Evolutionary conservation across 331 rosid species (phyloP).

Genomic region (Malus hybrid): DNA sequence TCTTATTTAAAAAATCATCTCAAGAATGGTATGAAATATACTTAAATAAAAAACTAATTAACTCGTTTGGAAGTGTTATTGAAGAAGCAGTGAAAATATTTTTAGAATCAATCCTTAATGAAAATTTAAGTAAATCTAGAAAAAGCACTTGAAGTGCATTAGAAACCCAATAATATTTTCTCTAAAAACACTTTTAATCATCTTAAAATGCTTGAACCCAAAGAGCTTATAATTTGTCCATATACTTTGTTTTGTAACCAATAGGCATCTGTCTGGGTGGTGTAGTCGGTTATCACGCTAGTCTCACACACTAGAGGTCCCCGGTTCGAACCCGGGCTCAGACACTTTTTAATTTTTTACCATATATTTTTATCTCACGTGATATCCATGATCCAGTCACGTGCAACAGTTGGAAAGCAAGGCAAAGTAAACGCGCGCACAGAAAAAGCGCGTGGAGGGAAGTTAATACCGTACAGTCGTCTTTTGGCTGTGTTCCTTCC

Average conservation of each 20-base stretch:
- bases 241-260: accelerated
- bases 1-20: too few relatives aligned
- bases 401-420: background rate
- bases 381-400: background rate
- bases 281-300: conserved; percentile 73
- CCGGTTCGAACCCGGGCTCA: background rate
- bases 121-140: too few relatives aligned
- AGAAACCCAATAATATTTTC: too few relatives aligned
- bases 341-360: too few relatives aligned
- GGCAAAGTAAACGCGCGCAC: background rate
- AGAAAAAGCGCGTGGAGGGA: background rate
- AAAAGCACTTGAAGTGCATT: too few relatives aligned
- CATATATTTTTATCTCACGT: background rate
- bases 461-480: background rate
- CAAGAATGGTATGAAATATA: too few relatives aligned
- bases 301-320: conserved; percentile 83
- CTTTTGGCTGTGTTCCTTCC: conserved; percentile 32
- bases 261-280: conserved; percentile 2
- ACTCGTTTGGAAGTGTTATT: background rate
- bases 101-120: too few relatives aligned
- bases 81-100: too few relatives aligned
- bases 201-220: too few relatives aligned
- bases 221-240: background rate
- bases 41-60: too few relatives aligned
- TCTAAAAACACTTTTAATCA: too few relatives aligned